Evolutionary conservation across 2,329 filamentous ascomycete species (phyloP), one percentile per base, ranked within the genome.

Genomic region (Aspergillus thermomutatus): DNA sequence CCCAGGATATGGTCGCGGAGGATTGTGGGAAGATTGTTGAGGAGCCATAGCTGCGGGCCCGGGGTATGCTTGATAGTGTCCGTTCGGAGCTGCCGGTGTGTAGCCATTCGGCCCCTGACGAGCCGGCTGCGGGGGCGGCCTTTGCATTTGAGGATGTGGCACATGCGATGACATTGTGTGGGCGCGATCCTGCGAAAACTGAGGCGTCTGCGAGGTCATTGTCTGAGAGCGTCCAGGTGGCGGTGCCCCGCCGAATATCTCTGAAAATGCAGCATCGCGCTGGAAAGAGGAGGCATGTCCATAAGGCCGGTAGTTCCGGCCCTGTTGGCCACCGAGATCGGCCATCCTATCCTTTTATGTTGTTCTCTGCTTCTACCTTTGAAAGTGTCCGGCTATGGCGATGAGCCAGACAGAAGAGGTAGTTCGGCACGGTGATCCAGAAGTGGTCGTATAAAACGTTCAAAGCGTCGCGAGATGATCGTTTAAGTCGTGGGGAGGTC

Each of bases 201-300:
- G 85, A 57, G 80, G 77, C 31, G 88, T 83, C 62, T 91, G 87
- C 55, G 90, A 92, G 62, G 88, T 94, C 92, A 97, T 97, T 26
- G 93, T 97, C 71, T 97, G 92, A 56, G 92, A 95, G 73, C 94
- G 88, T 57, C 93, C 93, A 48, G 90, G 86, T 49, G 91, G 91
- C 62, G 91, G 92, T 63, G 90, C 84, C 63, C 87, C 87, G 66
- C 93, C 94, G 73, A 97, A 99, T 72, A 97, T 97, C 77, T 93
- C 93, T 64, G 90, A 91, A 76, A 95, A 99, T 64, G 93, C 94
- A 65, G 91, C 91, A 84, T 99, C 92, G 78, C 94, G 89, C 77
- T 94, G 90, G 69, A 76, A 76, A 59, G 80, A 77, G 43, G 82
- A 78, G 52, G 81, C 73, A 70, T 80, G 79, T 59, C 79, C 82